These are phyloP conservation scores for Pleurotus eryngii DNA, from an alignment of 768 basidiomycete genomes.

Conservation along the genomic window DNA sequence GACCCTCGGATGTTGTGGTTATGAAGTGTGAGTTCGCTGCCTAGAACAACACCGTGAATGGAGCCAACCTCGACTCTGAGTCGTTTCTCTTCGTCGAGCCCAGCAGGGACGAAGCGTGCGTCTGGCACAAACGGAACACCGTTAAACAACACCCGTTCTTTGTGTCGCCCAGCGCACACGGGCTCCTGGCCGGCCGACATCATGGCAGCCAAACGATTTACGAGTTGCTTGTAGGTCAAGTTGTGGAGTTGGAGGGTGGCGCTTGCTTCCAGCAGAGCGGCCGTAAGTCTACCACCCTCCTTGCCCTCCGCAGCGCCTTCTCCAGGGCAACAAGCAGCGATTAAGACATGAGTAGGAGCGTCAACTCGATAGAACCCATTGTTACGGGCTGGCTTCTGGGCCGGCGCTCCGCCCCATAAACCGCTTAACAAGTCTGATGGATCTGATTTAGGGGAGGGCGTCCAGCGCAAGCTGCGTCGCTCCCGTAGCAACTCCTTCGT, in stretches of 20 bases:
- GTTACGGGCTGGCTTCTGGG: constrained; percentile 30
- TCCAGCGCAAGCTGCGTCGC: constrained; percentile 54
- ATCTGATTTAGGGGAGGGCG: constrained; percentile 51
- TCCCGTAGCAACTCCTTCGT: constrained; percentile 35
- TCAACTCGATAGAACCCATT: constrained; percentile 42
- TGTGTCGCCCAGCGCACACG: constrained; percentile 46
- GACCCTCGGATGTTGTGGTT: constrained; percentile 60
- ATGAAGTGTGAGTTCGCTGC: constrained; percentile 60
- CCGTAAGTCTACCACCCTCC: constrained; percentile 61
- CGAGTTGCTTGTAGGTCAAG: constrained; percentile 46
- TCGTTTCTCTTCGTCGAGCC: constrained; percentile 30
- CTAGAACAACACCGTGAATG: constrained; percentile 61
- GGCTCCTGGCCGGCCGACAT: constrained; percentile 44
- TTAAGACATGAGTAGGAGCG: constrained; percentile 44
- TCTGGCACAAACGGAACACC: constrained; percentile 54
- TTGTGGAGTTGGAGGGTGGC: constrained; percentile 48
- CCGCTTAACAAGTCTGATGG: constrained; percentile 53
- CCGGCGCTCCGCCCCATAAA: constrained; percentile 50
- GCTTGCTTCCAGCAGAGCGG: constrained; percentile 46
- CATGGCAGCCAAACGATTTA: constrained; percentile 36
- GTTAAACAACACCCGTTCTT: constrained; percentile 50
- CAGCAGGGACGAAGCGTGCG: constrained; percentile 42
- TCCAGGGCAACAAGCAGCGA: constrained; percentile 55
- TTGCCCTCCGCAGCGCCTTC: constrained; percentile 60
- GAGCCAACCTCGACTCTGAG: constrained; percentile 56